These are phyloP conservation scores for Phytopythium montanum DNA, from an alignment of 352 stramenopile genomes.

Conservation along the genomic window DNA sequence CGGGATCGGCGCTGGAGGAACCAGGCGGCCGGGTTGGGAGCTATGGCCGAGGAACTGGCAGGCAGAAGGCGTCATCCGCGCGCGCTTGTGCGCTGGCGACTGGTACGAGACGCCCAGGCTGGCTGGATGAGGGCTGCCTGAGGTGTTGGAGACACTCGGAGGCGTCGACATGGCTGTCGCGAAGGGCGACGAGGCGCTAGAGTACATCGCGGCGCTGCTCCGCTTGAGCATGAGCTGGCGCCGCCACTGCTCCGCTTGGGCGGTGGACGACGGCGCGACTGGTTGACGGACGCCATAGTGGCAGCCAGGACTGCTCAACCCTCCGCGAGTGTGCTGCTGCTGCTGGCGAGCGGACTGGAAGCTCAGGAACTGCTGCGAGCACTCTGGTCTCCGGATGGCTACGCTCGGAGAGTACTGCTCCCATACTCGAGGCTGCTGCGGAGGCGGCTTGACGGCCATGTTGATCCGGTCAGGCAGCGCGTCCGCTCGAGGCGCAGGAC, in stretches of 20 bases:
- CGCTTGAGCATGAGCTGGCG: background rate
- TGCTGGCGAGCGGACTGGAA: background rate
- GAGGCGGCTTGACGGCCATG: constrained; percentile 2
- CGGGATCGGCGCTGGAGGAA: constrained; percentile 2
- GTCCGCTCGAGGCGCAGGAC: background rate
- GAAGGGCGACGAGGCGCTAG: background rate
- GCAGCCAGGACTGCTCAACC: background rate
- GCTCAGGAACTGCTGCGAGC: background rate
- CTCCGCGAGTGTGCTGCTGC: background rate
- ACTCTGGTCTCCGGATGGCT: background rate
- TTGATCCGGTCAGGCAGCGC: background rate
- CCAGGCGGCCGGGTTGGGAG: background rate
- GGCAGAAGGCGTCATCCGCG: background rate
- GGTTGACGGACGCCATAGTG: background rate
- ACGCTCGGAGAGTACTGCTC: background rate
- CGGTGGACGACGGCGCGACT: background rate
- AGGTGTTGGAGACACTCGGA: background rate
- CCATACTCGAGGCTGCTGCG: background rate
- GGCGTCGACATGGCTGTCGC: background rate
- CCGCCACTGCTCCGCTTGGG: background rate
- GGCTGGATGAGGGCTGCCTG: background rate
- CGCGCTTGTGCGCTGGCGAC: constrained; percentile 7
- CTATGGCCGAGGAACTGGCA: constrained; percentile 1
- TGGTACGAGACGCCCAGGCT: background rate
- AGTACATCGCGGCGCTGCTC: background rate